Evolutionary conservation across 2,329 filamentous ascomycete species (phyloP), one percentile per base, ranked within the genome.

Genomic region (Fusarium devonianum): DNA sequence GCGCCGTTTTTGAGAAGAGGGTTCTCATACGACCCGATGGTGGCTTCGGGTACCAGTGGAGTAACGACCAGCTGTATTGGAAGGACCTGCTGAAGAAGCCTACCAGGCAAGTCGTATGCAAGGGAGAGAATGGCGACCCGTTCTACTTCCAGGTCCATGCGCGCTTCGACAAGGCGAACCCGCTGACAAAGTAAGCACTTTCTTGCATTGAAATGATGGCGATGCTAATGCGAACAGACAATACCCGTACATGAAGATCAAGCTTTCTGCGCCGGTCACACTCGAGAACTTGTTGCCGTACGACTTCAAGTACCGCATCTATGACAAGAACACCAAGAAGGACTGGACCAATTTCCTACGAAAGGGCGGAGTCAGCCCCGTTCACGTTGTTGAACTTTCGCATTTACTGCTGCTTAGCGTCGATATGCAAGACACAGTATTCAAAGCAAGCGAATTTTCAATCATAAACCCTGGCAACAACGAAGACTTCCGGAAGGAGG

Each of bases 271-370:
- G 1, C 94, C 95, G 0, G 85, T 99, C 11, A 93, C 96, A 38
- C 81, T 99, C 4, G 93, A 99, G 71, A 99, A 99, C 60, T 76
- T 99, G 32, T 75, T 99, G 26, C 94, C 94, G 0, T 97, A 94
- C 68, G 94, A 99, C 72, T 99, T 99, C 84, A 97, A 99, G 73
- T 99, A 99, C 71, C 86, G 93, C 45, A 97, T 99, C 45, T 99
- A 97, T 67, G 94, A 99, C 76, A 97, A 95, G 76, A 95, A 96
- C 70, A 97, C 92, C 0, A 95, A 93, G 78, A 96, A 95, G 69
- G 94, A 99, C 69, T 99, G 94, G 94, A 95, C 91, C 4, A 99
- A 99, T 70, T 99, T 99, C 75, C 76, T 99, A 35, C 86, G 94
- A 48, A 97, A 97, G 72, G 94, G 95, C 18, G 95, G 95, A 11